A percentile compares a stretch with the other conserved stretches of the same genome.
These are phyloP conservation scores for Paramyrothecium sp. DNA, from an alignment of 2,329 filamentous ascomycete genomes.

Conservation along the genomic window DNA sequence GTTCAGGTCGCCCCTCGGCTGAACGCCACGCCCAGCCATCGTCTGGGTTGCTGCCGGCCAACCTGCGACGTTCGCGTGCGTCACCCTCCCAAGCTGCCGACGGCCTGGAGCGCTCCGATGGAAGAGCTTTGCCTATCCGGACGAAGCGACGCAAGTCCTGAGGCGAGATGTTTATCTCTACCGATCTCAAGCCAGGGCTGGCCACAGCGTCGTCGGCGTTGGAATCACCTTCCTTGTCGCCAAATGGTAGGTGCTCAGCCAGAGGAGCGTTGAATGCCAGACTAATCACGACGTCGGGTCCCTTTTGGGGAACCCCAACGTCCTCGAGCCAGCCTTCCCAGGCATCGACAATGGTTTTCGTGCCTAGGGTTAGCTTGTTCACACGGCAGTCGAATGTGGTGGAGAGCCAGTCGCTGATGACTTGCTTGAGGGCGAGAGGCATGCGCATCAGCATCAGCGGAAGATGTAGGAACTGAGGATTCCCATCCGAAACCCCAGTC, in stretches of 20 bases:
- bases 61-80: constrained; percentile 36
- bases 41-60: constrained; percentile 46
- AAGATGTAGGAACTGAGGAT: constrained; percentile 39
- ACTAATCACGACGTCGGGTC: constrained; percentile 47
- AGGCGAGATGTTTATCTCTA: constrained; percentile 52
- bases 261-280: constrained; percentile 48
- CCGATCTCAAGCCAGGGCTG: constrained; percentile 27
- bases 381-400: constrained; percentile 57
- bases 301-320: constrained; percentile 30
- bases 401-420: constrained; percentile 50
- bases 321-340: constrained; percentile 52
- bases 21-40: constrained; percentile 53
- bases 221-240: constrained; percentile 14
- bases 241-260: constrained; percentile 5
- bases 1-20: constrained; percentile 13
- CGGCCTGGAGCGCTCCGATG: constrained; percentile 3
- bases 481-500: constrained; percentile 7
- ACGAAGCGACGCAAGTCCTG: constrained; percentile 46
- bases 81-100: constrained; percentile 27
- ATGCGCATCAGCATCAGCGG: constrained; percentile 55
- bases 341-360: constrained; percentile 44
- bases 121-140: constrained; percentile 30
- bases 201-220: constrained; percentile 12
- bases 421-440: constrained; percentile 49
- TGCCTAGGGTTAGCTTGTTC: constrained; percentile 47